These are phyloP conservation scores for Jimgerdemannia flammicorona DNA, from an alignment of 192 early-diverging fungal species.

Conservation along the genomic window DNA sequence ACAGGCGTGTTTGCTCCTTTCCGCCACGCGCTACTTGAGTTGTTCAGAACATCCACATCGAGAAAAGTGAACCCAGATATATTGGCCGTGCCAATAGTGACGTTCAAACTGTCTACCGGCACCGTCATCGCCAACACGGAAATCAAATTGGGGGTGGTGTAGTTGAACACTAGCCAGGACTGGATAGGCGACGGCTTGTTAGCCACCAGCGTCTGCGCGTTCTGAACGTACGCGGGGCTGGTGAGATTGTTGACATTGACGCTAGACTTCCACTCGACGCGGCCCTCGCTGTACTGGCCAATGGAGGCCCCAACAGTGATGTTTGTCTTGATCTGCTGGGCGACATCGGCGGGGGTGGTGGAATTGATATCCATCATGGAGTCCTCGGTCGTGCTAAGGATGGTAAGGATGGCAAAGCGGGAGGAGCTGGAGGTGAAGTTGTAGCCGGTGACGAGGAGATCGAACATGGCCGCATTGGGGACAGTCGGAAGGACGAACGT, in stretches of 20 bases:
- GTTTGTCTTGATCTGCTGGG: conserved; percentile 25
- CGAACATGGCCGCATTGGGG: conserved; percentile 30
- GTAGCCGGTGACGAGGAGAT: conserved; percentile 21
- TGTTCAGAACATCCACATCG: conserved; percentile 21
- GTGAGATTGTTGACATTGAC: conserved; percentile 17
- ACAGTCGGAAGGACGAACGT: conserved; percentile 20
- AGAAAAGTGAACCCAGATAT: conserved; percentile 20
- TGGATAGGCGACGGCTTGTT: background rate
- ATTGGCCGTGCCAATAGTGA: background rate
- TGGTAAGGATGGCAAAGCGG: conserved; percentile 17
- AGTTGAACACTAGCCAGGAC: background rate
- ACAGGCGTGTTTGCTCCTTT: background rate
- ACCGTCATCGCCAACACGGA: conserved; percentile 13
- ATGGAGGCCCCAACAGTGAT: conserved; percentile 24
- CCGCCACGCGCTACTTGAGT: background rate
- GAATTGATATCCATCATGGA: conserved; percentile 21
- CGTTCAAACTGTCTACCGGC: background rate
- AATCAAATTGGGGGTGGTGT: background rate
- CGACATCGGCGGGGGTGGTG: conserved; percentile 20
- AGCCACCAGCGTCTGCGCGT: background rate
- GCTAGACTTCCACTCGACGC: conserved; percentile 20
- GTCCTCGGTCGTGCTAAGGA: conserved; percentile 6
- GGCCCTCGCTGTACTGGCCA: conserved; percentile 31
- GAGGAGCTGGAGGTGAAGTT: background rate
- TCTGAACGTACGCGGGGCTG: background rate